Evolutionary conservation across 306 rosid genomes (phyloP).

Genomic region (Vicia sativa): DNA sequence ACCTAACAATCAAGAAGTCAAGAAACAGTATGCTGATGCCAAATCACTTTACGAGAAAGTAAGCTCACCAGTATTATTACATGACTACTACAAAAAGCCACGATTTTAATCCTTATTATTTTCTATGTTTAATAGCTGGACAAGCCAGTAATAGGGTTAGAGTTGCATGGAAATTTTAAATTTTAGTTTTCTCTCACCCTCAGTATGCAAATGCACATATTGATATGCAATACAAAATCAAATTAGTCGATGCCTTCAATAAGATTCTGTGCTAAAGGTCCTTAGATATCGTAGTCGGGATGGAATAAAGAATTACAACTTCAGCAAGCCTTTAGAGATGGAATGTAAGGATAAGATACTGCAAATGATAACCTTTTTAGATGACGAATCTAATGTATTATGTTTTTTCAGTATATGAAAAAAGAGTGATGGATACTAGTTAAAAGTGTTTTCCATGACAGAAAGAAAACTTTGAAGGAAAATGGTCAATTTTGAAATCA

Average conservation of each 20-base stretch:
- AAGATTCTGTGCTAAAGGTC: conserved; percentile 23
- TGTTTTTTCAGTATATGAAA: conserved; percentile 10
- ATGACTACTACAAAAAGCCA: conserved; percentile 2
- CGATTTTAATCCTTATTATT: background rate
- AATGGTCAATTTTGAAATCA: conserved; percentile 12
- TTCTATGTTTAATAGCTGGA: conserved; percentile 20
- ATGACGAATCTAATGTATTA: background rate
- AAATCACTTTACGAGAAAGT: conserved; percentile 80
- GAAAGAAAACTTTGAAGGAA: conserved; percentile 13
- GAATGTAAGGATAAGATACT: conserved; percentile 4
- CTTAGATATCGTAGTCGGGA: background rate
- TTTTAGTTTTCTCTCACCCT: conserved; percentile 18
- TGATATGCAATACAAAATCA: background rate
- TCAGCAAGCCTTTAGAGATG: conserved; percentile 19
- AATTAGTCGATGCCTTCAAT: conserved; percentile 4
- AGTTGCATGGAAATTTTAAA: conserved; percentile 32
- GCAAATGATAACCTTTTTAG: background rate
- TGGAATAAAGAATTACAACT: background rate
- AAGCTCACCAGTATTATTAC: conserved; percentile 34
- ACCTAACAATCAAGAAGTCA: conserved; percentile 90
- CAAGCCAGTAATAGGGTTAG: background rate
- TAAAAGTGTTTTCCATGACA: background rate
- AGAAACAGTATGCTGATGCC: conserved; percentile 82
- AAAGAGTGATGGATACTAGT: background rate
- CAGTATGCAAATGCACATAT: background rate